Base-by-base conservation (phyloP, 2,329 filamentous ascomycete species). In the Cladosporium sp. region DNA sequence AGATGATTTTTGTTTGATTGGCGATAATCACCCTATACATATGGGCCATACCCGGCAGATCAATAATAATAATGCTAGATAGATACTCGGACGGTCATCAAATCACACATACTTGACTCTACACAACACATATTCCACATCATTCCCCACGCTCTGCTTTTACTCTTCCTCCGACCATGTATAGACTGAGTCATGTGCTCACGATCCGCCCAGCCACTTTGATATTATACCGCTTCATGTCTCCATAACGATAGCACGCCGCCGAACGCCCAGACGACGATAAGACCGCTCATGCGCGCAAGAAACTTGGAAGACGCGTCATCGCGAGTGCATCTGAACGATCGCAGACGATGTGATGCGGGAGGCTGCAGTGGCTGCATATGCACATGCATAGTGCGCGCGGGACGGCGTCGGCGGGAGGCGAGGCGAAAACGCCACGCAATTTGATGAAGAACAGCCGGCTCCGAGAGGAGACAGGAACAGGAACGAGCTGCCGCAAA, bases 381-480 rank as follows among this genome's bases (percentile, higher is more conserved):
- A 7, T 44, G 36, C 38, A 30, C 41, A 21, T 55, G 52, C 52
- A 55, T 34, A 55, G 21, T 21, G 26, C 28, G 12, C 10, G 28
- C 52, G 28, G 52, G 52, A 55, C 28, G 60, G 49, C 44, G 49
- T 51, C 47, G 15, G 52, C 49, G 60, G 32, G 47, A 38, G 47
- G 60, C 60, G 60, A 54, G 38, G 41, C 41, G 41, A 47, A n/a
- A 44, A 30, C 60, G 60, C 60, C 60, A 63, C 60, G 32, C 21
- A 18, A 38, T 54, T 63, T 24, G 60, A 30, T 38, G 60, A 54
- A 55, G 49, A 62, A 15, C 21, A 28, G 38, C 58, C n/a, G 18
- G 10, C 18, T 15, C 38, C 38, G 38, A n/a, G 28, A 30, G 28
- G 28, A n/a, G 3, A 44, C 38, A 44, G 38, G 38, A 47, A 47